phyloP scores from a whole-genome alignment of 164 flowering plant species.

The Buxus sempervirens region DNA sequence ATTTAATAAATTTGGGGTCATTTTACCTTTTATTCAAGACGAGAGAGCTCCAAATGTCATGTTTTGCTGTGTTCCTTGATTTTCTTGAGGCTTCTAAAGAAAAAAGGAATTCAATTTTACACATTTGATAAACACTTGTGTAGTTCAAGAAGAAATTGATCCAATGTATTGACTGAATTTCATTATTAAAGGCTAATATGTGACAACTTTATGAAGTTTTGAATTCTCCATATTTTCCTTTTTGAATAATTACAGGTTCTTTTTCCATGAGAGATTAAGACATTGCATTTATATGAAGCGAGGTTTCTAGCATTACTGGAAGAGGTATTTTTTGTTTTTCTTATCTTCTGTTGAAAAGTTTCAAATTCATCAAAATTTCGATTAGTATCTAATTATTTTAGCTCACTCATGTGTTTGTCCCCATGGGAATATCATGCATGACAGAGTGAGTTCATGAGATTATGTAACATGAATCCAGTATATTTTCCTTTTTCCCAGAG shows the following conservation, averaged over 20 bases:
- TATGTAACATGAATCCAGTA: too few species aligned
- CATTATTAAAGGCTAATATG: background rate
- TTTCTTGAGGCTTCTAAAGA: too few species aligned
- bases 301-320: constrained; percentile 62
- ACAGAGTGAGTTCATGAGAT: too few species aligned
- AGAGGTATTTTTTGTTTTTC: constrained; percentile 36
- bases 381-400: too few species aligned
- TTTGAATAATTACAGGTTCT: constrained; percentile 39
- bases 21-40: background rate
- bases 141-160: too few species aligned
- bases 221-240: background rate
- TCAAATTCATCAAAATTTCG: background rate
- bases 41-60: too few species aligned
- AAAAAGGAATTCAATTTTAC: too few species aligned
- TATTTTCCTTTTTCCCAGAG: too few species aligned
- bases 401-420: too few species aligned
- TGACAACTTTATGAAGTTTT: background rate
- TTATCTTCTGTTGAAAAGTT: background rate
- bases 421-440: too few species aligned
- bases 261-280: constrained; percentile 64
- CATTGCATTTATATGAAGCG: constrained; percentile 67
- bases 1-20: background rate
- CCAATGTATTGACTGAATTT: background rate
- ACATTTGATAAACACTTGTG: too few species aligned
- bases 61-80: too few species aligned